Conservation (phyloP, 1,284 basidiomycete genomes). For the Cystobasidium slooffiae region DNA sequence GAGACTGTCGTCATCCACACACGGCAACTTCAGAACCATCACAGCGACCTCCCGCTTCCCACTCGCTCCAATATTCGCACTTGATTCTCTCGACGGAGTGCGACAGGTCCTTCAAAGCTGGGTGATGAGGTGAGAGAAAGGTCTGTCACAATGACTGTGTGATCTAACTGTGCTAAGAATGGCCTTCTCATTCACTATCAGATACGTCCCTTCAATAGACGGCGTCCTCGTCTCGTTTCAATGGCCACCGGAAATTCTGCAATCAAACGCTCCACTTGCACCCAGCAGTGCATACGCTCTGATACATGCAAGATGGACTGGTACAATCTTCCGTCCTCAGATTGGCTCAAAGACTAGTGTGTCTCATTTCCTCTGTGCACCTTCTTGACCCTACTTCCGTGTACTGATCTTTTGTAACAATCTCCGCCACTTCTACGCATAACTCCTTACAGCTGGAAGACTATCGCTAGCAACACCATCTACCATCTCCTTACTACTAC, state of each 20-base stretch:
- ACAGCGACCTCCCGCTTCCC: constrained; percentile 67
- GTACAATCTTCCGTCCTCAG: constrained; percentile 85
- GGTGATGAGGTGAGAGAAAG: constrained; percentile 89
- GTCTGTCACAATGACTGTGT: no score
- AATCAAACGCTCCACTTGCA: constrained; percentile 75
- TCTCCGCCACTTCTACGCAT: constrained; percentile 4
- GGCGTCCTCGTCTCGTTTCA: constrained; percentile 80
- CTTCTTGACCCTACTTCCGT: constrained; percentile 1
- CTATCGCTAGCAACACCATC: constrained; percentile 91
- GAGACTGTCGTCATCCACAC: no score
- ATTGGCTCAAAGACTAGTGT: constrained; percentile 82
- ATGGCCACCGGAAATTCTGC: constrained; percentile 45
- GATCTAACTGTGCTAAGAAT: not conserved
- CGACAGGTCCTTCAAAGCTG: constrained; percentile 88
- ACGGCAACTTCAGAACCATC: constrained; percentile 26
- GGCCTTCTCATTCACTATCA: constrained; percentile 55
- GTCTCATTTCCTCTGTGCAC: constrained; percentile 52
- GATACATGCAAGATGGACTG: constrained; percentile 76
- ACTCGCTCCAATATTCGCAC: constrained; percentile 80
- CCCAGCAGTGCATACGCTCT: constrained; percentile 75
- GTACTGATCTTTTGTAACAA: not conserved
- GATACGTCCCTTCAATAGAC: constrained; percentile 83
- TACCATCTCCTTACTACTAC: constrained; percentile 88
- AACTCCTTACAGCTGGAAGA: constrained; percentile 68
- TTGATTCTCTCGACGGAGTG: constrained; percentile 70